Conservation (phyloP, 1,139 yeast genomes). For the Debaryomyces sp. region DNA sequence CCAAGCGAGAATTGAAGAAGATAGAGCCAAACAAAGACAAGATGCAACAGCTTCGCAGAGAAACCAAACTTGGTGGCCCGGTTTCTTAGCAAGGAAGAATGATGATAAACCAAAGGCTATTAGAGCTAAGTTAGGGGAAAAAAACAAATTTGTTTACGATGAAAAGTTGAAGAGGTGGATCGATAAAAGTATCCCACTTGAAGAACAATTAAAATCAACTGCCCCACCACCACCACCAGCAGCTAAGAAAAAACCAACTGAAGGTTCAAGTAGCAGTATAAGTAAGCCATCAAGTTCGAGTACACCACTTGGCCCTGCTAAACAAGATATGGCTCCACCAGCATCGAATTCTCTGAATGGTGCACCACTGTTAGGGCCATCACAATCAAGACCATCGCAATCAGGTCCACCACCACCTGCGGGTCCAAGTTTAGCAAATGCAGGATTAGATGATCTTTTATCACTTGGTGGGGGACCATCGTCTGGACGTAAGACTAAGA, state of each 20-base stretch:
- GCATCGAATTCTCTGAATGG: constrained; percentile 4
- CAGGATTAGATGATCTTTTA: constrained; percentile 72
- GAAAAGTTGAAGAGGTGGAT: constrained; percentile 88
- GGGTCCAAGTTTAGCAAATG: constrained; percentile 37
- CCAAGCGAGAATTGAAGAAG: constrained; percentile 14
- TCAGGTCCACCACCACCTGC: constrained; percentile 11
- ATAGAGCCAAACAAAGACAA: constrained; percentile 17
- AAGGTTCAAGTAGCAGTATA: constrained; percentile 6
- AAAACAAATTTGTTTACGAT: constrained; percentile 75
- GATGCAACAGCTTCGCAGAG: constrained; percentile 16
- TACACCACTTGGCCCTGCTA: constrained; percentile 10
- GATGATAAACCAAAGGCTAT: constrained; percentile 74
- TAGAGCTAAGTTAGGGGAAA: constrained; percentile 85
- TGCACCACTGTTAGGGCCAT: constrained; percentile 5
- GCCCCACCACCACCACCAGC: constrained; percentile 79
- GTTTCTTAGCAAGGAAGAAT: constrained; percentile 24
- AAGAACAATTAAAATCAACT: constrained; percentile 62
- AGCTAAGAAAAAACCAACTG: constrained; percentile 33
- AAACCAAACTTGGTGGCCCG: constrained; percentile 40
- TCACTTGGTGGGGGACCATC: constrained; percentile 45
- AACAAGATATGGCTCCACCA: constrained; percentile 6
- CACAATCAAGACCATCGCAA: constrained; percentile 11
- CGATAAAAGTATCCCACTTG: constrained; percentile 67
- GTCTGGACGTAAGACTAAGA: constrained; percentile 51
- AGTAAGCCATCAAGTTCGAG: constrained; percentile 14